Base-by-base conservation (phyloP, 345 rosid species). In the Hibiscus syriacus region DNA sequence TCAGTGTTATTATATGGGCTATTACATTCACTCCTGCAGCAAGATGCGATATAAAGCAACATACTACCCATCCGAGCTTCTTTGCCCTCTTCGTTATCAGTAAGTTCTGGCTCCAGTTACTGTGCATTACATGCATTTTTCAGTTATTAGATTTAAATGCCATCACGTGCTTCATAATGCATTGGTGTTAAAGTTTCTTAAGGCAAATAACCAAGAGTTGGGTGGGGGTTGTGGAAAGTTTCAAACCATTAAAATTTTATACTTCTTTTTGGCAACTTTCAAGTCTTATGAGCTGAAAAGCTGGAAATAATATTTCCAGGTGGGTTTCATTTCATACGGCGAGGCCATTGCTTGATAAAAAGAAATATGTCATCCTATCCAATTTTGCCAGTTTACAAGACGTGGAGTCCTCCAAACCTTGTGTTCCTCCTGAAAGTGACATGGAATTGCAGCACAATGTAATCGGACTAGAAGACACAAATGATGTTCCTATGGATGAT, bases 11-110 rank as follows among this genome's bases (percentile, higher is more conserved):
- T 94, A 91, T 83, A 92, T 94, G 69, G 99, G 99, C 68, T 88
- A 94, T 77, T 94, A 94, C 76, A 85, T 94, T 74, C 98, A 91
- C 73, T 94, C 99, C 27, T 94, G 99, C 82, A 79, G 64, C 77
- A 94, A 94, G 82, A 94, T 94, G 99, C 88, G 93, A 85, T 94
- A 94, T 78, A 94, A 91, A 84, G 93, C 97, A 29, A 89, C 92
- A 4, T 94, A 94, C 81, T 50, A 67, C 70, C 99, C 99, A 30
- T 89, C 98, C 32, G 96, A 91, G 83, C 96, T 94, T 76, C 93
- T 94, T 11, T 94, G 98, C 60, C 99, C 98, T 61, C 97, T 82
- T 74, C 99, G 85, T 60, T 86, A 86, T 75, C 78, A 77, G 99
- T 94, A 85, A 77, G 98, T 84, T 70, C 11, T 30, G 63, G 29